Evolutionary conservation across 345 rosid genomes (phyloP), one percentile per base, ranked within the genome.

Genomic region (Erysimum cheiranthoides): DNA sequence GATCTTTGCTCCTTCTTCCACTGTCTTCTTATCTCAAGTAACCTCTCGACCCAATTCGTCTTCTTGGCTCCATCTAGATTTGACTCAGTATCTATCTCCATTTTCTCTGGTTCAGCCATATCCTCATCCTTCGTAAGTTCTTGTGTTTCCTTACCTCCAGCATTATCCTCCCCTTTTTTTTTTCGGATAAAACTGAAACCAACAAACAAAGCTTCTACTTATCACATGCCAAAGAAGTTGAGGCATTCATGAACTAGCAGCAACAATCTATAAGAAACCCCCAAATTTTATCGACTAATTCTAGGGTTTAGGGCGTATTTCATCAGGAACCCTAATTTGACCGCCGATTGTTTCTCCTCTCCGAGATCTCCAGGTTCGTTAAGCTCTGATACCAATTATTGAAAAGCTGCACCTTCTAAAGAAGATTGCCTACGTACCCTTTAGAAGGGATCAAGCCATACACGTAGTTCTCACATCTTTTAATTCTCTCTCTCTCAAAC

Each of bases 11-110:
- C 85, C 13, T 71, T 80, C 78, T 74, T 83, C 92, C 91, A 88
- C 18, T 68, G 86, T 56, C 84, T 80, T 54, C 89, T 84, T 32
- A 92, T 83, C 80, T 94, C 90, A 58, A 85, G 60, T 32, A 94
- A 70, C 81, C 89, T 89, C 70, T 81, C 87, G 47, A 94, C 81
- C 98, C 98, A 94, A 65, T 92, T 90, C 5, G 80, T 80, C 76
- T 88, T 90, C 60, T 79, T 84, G 16, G 70, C 70, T 57, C 78
- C 80, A 66, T 64, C 68, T 6, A 82, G 76, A 70, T 77, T 78
- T 0, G 72, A 73, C 25, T 60, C 59, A 30, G 31, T 70, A 70
- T 77, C 75, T 46, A 70, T 45, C 66, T 70, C 75, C 75, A 77
- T 54, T 14, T 70, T 70, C 59, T 70, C 71, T 1, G 66, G 60